A percentile compares a stretch with the other conserved stretches of the same genome.
Evolutionary conservation across 257 asterid species (phyloP).

Genomic region (Oldenlandia corymbosa): DNA sequence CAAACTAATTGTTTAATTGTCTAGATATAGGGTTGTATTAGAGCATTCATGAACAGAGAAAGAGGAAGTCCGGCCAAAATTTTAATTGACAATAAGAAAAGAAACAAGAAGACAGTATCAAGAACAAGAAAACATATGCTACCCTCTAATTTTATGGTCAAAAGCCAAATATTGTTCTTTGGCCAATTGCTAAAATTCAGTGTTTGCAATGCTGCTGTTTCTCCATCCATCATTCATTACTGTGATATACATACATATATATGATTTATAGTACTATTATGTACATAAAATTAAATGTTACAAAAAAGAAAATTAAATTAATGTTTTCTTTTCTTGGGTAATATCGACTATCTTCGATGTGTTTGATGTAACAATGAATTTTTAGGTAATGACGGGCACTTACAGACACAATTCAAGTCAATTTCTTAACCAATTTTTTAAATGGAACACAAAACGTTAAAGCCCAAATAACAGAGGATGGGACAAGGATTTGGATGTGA

Average conservation of each 20-base stretch:
- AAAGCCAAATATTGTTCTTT: background rate
- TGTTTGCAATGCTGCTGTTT: background rate
- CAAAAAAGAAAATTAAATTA: conserved; percentile 23
- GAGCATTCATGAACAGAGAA: too few relatives aligned
- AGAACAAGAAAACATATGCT: conserved; percentile 33
- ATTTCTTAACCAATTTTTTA: background rate
- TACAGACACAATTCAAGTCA: conserved; percentile 20
- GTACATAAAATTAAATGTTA: too few relatives aligned
- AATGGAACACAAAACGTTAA: conserved; percentile 7
- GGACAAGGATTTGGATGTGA: background rate
- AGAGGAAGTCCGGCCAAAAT: conserved; percentile 30
- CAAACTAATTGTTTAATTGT: too few relatives aligned
- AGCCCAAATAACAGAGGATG: conserved; percentile 16
- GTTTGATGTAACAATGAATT: conserved; percentile 33
- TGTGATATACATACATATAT: too few relatives aligned
- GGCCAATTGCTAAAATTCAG: background rate
- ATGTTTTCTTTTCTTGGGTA: conserved; percentile 35
- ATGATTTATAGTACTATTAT: too few relatives aligned
- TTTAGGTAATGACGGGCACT: conserved; percentile 33
- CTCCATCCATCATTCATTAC: background rate
- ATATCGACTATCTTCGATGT: conserved; percentile 55
- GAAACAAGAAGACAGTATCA: conserved; percentile 41
- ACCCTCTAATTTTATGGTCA: conserved; percentile 27
- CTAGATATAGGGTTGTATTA: too few relatives aligned
- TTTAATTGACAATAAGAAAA: conserved; percentile 7